Conservation (phyloP, 192 early-diverging fungal genomes). For the Umbelopsis ramanniana region DNA sequence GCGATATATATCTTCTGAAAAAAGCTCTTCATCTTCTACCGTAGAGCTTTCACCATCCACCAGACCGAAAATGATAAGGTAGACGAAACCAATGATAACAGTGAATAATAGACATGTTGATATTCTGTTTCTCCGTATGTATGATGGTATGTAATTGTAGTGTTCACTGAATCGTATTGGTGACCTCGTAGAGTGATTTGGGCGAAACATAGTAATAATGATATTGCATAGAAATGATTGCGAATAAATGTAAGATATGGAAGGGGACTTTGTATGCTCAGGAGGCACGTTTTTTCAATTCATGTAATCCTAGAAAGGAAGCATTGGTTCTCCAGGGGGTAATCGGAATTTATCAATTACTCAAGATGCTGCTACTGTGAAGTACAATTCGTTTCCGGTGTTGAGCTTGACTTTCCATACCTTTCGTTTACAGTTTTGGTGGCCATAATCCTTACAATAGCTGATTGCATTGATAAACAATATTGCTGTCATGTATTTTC, state of each 20-base stretch:
- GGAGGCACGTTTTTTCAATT: background rate
- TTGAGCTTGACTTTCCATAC: no score
- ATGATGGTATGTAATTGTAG: background rate
- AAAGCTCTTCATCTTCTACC: background rate
- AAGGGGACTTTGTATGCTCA: background rate
- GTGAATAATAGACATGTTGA: background rate
- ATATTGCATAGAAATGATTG: background rate
- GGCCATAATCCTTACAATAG: no score
- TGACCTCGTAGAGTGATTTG: background rate
- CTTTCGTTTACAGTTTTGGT: no score
- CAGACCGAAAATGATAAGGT: background rate
- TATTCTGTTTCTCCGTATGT: background rate
- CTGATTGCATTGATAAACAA: no score
- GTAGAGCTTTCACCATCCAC: background rate
- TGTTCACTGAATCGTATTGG: background rate
- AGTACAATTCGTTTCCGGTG: no score
- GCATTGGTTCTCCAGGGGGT: background rate
- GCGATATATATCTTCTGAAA: slow-evolving; percentile 19
- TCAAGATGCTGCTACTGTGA: no score
- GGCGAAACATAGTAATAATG: background rate
- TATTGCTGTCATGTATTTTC: no score
- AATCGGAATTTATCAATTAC: no score
- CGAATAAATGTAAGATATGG: slow-evolving; percentile 4
- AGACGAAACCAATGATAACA: background rate
- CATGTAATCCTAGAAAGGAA: background rate